Base-by-base conservation (phyloP, 2,329 filamentous ascomycete species). In the Mariannaea elegans region DNA sequence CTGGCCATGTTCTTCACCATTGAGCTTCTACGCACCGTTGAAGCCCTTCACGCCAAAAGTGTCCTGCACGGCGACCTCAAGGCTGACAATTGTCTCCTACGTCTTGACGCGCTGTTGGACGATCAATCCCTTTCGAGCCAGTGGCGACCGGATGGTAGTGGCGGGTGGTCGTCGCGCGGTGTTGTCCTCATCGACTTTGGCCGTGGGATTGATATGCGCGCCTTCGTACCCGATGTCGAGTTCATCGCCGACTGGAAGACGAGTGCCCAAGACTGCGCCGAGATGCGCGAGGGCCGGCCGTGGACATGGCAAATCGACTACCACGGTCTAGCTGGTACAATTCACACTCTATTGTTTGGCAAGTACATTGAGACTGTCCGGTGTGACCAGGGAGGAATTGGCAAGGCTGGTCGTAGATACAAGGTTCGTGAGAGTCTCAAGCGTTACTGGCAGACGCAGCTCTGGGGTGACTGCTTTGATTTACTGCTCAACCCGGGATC, bases 281-380 rank as follows among this genome's bases (percentile, higher is more conserved):
- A 99, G 81, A 97, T 98, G 86, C 90, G 94, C 45, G 94, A 99
- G 78, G 86, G 93, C 56, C 86, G 94, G 1, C 93, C 94, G 1
- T 99, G 95, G 95, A 98, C 94, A 1, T 97, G 93, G 81, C 95
- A 99, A 75, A 92, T 97, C 66, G 95, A 99, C 79, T 96, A 98
- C 71, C 92, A 97, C 75, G 95, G 95, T 12, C 84, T 97, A 0
- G 95, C 95, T 0, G 93, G 93, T 4, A 91, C 92, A 21, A 82
- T 98, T 4, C 93, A 99, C 77, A 90, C 88, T 41, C 85, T 99
- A 68, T 85, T 99, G 3, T 99, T 97, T 73, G 94, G 95, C 9
- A 93, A 92, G 72, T 98, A 98, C 77, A 95, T 99, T 70, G 92
- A 97, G 73, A 96, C 93, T 1, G 78, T 84, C 51, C 82, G 84